Evolutionary conservation across 306 rosid genomes (phyloP).

Genomic region (Gleditsia sinensis): DNA sequence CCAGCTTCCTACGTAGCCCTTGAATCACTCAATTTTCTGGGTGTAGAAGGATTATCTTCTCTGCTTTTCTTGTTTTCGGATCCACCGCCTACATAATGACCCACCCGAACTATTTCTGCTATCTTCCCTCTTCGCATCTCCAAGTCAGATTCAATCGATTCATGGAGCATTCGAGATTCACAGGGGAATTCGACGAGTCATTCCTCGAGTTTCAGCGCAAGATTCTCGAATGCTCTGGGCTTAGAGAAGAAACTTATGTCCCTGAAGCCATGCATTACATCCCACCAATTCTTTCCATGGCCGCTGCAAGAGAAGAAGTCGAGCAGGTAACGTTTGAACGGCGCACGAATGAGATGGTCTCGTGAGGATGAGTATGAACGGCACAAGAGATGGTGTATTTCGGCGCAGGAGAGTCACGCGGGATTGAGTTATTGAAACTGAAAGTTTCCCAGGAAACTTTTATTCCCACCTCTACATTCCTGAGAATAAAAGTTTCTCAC

Average conservation of each 20-base stretch:
- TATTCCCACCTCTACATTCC: too few relatives aligned
- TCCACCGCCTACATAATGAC: conserved; percentile 49
- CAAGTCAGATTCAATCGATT: conserved; percentile 29
- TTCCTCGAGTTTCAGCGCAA: conserved; percentile 58
- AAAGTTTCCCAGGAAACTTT: too few relatives aligned
- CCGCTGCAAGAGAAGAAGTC: conserved; percentile 57
- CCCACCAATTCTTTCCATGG: conserved; percentile 54
- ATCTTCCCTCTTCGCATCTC: conserved; percentile 39
- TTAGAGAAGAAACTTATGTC: conserved; percentile 56
- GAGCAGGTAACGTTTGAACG: conserved; percentile 61
- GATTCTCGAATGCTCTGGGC: conserved; percentile 55
- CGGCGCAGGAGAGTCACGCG: too few relatives aligned
- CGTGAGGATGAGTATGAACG: too few relatives aligned
- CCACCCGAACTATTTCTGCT: conserved; percentile 58
- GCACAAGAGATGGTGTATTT: too few relatives aligned
- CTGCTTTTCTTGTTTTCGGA: conserved; percentile 37
- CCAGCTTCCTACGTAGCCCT: not conserved
- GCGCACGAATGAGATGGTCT: too few relatives aligned
- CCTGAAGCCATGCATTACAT: conserved; percentile 54
- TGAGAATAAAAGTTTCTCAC: too few relatives aligned
- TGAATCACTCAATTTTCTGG: not conserved
- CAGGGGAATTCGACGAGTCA: conserved; percentile 51
- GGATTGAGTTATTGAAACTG: too few relatives aligned
- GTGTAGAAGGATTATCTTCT: conserved; percentile 37
- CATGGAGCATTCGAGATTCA: conserved; percentile 56